phyloP scores from a whole-genome alignment of 2,329 filamentous ascomycete genomes.

The Neocatenulostroma microsporum region DNA sequence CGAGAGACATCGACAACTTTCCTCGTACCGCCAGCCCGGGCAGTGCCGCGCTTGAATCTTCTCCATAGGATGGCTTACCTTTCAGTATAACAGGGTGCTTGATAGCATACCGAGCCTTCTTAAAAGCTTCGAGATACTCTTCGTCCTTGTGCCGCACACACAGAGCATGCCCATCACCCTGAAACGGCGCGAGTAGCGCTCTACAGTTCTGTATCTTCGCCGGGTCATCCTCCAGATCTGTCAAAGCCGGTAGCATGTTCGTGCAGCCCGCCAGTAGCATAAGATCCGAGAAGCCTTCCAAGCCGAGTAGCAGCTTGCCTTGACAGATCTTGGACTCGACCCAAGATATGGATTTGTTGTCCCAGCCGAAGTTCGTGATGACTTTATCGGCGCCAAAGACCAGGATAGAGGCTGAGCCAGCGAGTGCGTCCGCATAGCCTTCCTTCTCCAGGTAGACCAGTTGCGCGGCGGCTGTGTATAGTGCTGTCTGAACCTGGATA shows the following conservation, averaged over 20 bases:
- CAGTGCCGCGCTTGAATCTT: too few species aligned
- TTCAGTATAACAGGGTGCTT: constrained; percentile 81
- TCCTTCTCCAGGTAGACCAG: constrained; percentile 71
- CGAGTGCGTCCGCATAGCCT: constrained; percentile 63
- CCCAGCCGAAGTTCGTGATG: constrained; percentile 62
- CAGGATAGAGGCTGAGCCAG: constrained; percentile 76
- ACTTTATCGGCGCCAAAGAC: constrained; percentile 75
- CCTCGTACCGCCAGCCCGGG: too few species aligned
- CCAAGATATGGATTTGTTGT: constrained; percentile 56
- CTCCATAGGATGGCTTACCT: constrained; percentile 28
- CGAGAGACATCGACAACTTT: too few species aligned
- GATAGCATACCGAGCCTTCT: constrained; percentile 74
- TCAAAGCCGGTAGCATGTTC: constrained; percentile 57
- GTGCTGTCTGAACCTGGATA: constrained; percentile 72
- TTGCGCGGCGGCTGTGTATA: constrained; percentile 77
- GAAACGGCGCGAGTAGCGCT: constrained; percentile 62
- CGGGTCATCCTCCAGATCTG: constrained; percentile 53
- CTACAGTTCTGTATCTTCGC: constrained; percentile 66
- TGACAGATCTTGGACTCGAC: constrained; percentile 54
- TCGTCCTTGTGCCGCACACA: constrained; percentile 76
- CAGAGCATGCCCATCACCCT: constrained; percentile 61
- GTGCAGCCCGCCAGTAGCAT: constrained; percentile 52
- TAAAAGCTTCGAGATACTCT: constrained; percentile 78
- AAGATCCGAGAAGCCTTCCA: constrained; percentile 66
- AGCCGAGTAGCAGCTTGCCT: constrained; percentile 56